These are phyloP conservation scores for Conidiobolus incongruus DNA, from an alignment of 371 early-diverging fungal species.

Conservation along the genomic window DNA sequence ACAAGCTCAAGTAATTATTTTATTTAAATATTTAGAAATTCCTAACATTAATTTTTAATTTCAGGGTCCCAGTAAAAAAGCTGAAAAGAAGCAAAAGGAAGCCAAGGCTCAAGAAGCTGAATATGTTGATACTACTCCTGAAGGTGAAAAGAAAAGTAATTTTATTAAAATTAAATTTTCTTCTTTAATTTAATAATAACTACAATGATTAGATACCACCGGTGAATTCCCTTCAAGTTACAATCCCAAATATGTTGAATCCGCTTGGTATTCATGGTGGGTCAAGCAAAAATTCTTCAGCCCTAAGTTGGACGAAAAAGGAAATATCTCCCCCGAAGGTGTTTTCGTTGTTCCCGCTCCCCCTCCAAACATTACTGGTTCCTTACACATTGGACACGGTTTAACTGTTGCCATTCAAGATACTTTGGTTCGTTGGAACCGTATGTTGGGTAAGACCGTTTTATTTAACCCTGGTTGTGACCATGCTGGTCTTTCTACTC, in stretches of 20 bases:
- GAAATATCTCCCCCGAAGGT: constrained; percentile 53
- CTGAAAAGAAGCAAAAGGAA: constrained; percentile 30
- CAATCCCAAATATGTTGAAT: constrained; percentile 83
- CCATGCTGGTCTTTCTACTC: constrained; percentile 99
- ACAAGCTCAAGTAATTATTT: constrained; percentile 1
- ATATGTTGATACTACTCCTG: constrained; percentile 60
- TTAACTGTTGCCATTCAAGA: constrained; percentile 96
- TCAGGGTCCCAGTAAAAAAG: background rate
- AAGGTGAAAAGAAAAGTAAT: constrained; percentile 76
- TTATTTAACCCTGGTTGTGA: constrained; percentile 97
- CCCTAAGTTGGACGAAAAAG: constrained; percentile 56
- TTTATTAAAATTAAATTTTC: background rate
- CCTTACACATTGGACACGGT: constrained; percentile 97
- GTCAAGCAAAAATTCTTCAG: constrained; percentile 79
- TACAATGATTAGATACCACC: constrained; percentile 32
- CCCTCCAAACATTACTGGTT: constrained; percentile 99
- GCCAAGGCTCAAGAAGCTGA: constrained; percentile 22
- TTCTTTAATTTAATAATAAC: constrained; percentile 6
- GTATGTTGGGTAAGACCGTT: constrained; percentile 92
- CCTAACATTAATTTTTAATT: background rate
- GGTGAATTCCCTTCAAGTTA: constrained; percentile 65
- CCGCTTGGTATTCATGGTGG: constrained; percentile 93
- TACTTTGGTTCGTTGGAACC: constrained; percentile 89
- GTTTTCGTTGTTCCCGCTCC: constrained; percentile 88
- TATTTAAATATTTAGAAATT: background rate